Evolutionary conservation across 192 early-diverging fungal genomes (phyloP).

Genomic region (Rhizophlyctis rosea): DNA sequence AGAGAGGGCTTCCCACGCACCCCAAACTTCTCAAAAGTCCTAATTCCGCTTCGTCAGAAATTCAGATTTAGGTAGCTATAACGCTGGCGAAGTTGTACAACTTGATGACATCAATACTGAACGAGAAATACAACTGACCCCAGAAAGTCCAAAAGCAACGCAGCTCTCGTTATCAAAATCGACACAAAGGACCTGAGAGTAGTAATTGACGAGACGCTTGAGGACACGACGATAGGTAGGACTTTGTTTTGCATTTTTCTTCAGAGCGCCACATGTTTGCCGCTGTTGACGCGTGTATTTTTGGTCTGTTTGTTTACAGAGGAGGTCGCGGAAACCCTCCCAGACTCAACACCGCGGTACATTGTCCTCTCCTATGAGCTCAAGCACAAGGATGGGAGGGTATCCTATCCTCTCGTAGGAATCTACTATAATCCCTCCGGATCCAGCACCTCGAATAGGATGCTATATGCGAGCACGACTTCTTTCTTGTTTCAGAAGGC

Average conservation of each 20-base stretch:
- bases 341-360: conserved; percentile 43
- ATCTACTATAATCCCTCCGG: conserved; percentile 35
- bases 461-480: conserved; percentile 38
- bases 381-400: conserved; percentile 54
- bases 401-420: conserved; percentile 67
- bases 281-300: neutral
- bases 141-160: conserved; percentile 21
- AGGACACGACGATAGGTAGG: conserved; percentile 17
- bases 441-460: conserved; percentile 26
- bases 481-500: conserved; percentile 30
- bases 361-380: conserved; percentile 37
- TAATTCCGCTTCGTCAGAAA: neutral
- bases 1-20: neutral
- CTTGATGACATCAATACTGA: too few relatives aligned
- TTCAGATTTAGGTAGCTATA: conserved; percentile 15
- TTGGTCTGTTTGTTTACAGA: conserved; percentile 2
- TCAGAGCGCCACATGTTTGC: too few relatives aligned
- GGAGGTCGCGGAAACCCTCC: conserved; percentile 34
- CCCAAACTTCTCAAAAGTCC: neutral
- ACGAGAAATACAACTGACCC: neutral
- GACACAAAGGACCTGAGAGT: conserved; percentile 24
- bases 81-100: neutral
- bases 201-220: conserved; percentile 26
- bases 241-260: too few relatives aligned
- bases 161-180: conserved; percentile 34